These are phyloP conservation scores for Zymoseptoria ardabiliae DNA, from an alignment of 2,329 filamentous ascomycete species.

Conservation along the genomic window DNA sequence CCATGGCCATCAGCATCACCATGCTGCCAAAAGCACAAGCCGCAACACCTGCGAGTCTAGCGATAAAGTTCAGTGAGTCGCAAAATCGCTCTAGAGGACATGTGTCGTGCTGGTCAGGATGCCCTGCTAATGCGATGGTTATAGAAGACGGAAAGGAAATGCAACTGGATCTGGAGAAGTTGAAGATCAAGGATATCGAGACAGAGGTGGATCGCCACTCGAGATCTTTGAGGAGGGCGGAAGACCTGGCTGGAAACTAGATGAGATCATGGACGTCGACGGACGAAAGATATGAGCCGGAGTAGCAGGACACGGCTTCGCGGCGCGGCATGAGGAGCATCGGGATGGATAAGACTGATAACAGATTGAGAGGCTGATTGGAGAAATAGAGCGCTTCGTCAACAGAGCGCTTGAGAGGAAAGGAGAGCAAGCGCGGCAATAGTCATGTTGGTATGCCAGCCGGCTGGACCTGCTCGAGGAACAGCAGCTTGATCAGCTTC, in stretches of 20 bases:
- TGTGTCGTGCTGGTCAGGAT: not conserved
- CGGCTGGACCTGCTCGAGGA: too few relatives aligned
- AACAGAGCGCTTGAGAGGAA: not conserved
- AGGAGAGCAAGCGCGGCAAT: not conserved
- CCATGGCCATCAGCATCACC: constrained; percentile 70
- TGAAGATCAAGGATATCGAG: constrained; percentile 77
- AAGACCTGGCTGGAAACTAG: constrained; percentile 56
- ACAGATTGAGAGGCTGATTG: not conserved
- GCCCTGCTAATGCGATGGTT: not conserved
- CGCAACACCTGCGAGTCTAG: constrained; percentile 60
- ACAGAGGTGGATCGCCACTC: constrained; percentile 90
- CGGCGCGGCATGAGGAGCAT: not conserved
- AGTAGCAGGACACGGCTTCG: not conserved
- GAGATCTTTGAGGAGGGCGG: constrained; percentile 69
- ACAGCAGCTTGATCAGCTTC: too few relatives aligned
- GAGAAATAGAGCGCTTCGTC: not conserved
- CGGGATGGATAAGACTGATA: not conserved
- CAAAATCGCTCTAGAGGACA: not conserved
- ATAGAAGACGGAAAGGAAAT: constrained; percentile 89
- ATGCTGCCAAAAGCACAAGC: constrained; percentile 61
- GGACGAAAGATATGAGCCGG: not conserved
- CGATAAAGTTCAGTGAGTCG: constrained; percentile 74
- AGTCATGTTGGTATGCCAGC: too few relatives aligned
- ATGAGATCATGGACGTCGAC: not conserved
- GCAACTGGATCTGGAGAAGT: constrained; percentile 68